Conservation (phyloP, 1,284 basidiomycete genomes). For the Tilletia caries region DNA sequence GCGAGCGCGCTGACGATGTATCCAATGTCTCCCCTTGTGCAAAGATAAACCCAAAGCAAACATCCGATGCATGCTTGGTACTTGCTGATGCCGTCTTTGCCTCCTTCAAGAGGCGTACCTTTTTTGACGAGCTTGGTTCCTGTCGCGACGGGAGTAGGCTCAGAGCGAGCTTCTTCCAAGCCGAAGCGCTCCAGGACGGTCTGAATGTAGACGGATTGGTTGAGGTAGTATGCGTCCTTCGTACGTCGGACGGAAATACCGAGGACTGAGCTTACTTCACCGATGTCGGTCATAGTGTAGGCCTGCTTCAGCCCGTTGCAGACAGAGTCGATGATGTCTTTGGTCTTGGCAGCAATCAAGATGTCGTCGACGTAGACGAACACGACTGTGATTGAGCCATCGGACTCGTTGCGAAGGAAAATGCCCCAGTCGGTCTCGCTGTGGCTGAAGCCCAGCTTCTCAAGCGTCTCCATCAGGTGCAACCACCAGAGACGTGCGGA, state of each 20-base stretch:
- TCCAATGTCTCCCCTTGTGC: neutral
- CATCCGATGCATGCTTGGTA: neutral
- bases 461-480: neutral
- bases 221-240: constrained; percentile 1
- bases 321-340: neutral
- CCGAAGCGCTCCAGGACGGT: neutral
- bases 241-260: neutral
- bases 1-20: neutral
- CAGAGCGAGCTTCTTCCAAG: neutral
- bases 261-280: neutral
- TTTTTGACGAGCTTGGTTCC: neutral
- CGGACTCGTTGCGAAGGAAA: neutral
- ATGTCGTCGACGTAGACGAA: constrained; percentile 1
- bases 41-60: neutral
- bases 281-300: constrained; percentile 1
- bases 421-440: constrained; percentile 2
- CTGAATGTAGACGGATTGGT: neutral
- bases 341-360: neutral
- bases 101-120: neutral
- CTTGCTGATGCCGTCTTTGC: neutral
- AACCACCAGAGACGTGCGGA: neutral
- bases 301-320: neutral
- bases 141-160: neutral
- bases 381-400: neutral
- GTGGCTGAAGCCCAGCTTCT: neutral